phyloP scores from a whole-genome alignment of 331 rosid genomes.

The Malus hybrid region DNA sequence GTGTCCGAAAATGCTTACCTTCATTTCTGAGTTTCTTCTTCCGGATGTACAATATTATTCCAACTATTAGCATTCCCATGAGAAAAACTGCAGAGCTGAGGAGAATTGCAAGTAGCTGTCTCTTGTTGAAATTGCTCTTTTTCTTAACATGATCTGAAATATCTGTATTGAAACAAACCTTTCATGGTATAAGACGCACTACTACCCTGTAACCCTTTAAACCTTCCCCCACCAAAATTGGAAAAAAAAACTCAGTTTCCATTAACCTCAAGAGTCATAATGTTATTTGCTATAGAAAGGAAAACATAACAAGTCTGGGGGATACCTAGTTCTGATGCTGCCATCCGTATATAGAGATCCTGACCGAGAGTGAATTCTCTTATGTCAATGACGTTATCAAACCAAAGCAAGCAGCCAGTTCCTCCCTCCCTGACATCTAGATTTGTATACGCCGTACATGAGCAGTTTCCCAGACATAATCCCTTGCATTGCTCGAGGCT shows the following conservation, averaged over 20 bases:
- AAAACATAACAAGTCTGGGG: no score
- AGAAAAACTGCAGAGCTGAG: not conserved
- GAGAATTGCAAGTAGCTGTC: not conserved
- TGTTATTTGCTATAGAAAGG: no score
- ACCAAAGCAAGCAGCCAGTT: slow-evolving; percentile 22
- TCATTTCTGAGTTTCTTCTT: not conserved
- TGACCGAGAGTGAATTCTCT: not conserved
- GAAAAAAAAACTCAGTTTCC: no score
- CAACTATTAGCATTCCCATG: not conserved
- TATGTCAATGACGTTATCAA: slow-evolving; percentile 1
- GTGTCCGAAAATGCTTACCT: not conserved
- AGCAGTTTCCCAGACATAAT: slow-evolving; percentile 11
- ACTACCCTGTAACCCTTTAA: no score
- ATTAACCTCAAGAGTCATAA: no score
- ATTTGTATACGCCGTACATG: slow-evolving; percentile 18
- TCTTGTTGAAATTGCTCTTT: not conserved
- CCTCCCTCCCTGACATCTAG: not conserved
- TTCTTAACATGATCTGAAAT: not conserved
- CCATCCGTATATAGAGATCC: slow-evolving; percentile 31
- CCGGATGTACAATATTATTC: not conserved
- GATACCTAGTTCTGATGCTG: slow-evolving; percentile 28
- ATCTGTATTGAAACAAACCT: not conserved
- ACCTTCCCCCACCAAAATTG: no score
- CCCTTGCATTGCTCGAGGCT: slow-evolving; percentile 7
- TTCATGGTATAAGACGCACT: not conserved